Percentiles rank a stretch among this genome's conserved stretches.
phyloP scores from a whole-genome alignment of 148 eudicot genomes.

The Limonium bicolor region DNA sequence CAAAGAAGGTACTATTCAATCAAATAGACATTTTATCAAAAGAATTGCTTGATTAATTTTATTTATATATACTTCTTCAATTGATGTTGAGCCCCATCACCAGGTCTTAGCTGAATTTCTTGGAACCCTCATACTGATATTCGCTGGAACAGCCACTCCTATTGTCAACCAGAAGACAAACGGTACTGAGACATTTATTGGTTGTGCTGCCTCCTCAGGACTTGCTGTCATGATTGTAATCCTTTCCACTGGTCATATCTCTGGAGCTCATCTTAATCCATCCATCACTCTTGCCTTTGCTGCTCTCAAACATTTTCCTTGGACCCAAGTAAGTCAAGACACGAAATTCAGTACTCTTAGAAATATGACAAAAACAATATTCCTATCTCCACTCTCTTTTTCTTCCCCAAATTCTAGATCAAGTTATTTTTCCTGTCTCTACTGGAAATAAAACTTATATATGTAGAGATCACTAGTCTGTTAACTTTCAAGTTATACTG shows the following conservation, averaged over 20 bases:
- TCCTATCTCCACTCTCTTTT: background rate
- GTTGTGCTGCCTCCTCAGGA: conserved; percentile 67
- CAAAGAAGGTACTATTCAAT: conserved; percentile 53
- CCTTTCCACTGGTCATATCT: conserved; percentile 85
- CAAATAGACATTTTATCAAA: background rate
- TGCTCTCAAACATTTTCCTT: conserved; percentile 87
- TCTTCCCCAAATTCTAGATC: too few relatives aligned
- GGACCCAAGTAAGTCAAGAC: conserved; percentile 56
- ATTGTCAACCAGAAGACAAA: conserved; percentile 79
- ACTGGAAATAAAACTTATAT: too few relatives aligned
- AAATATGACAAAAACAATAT: background rate
- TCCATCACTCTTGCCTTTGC: conserved; percentile 85
- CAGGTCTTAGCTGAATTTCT: conserved; percentile 94
- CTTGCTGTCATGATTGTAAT: conserved; percentile 93
- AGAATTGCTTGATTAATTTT: background rate
- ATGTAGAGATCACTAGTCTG: too few relatives aligned
- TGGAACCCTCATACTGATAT: conserved; percentile 82
- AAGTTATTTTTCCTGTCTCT: too few relatives aligned
- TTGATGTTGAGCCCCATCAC: conserved; percentile 6
- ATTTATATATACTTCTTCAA: too few relatives aligned
- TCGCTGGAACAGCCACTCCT: conserved; percentile 72
- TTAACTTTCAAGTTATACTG: too few relatives aligned
- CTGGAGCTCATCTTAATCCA: conserved; percentile 96
- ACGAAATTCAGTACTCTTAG: background rate
- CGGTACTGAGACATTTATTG: conserved; percentile 76